phyloP scores from a whole-genome alignment of 768 basidiomycete genomes.

The Amanita jacksonii region DNA sequence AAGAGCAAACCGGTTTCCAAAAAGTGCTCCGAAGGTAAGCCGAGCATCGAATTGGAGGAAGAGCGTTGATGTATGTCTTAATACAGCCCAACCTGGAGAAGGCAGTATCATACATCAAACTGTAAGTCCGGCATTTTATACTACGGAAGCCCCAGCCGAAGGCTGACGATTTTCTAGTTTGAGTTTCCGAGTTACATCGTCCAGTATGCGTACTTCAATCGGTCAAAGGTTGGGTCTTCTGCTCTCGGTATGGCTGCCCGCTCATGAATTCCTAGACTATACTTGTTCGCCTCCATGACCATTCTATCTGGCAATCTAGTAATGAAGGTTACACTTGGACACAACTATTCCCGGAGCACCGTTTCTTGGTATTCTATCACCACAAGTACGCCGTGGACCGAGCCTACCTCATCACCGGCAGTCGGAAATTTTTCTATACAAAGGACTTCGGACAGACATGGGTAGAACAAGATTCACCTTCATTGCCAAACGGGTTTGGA shows the following conservation, averaged over 20 bases:
- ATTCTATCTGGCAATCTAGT: slow-evolving; percentile 84
- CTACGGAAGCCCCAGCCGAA: not conserved
- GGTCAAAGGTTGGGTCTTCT: slow-evolving; percentile 46
- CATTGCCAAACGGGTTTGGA: slow-evolving; percentile 70
- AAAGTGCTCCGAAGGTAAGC: slow-evolving; percentile 70
- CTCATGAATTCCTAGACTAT: slow-evolving; percentile 48
- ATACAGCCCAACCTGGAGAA: slow-evolving; percentile 64
- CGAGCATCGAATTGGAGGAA: slow-evolving; percentile 5
- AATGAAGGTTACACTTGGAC: slow-evolving; percentile 95
- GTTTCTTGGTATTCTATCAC: slow-evolving; percentile 79
- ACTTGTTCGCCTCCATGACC: slow-evolving; percentile 69
- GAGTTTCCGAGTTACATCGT: slow-evolving; percentile 54
- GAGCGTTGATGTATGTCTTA: not conserved
- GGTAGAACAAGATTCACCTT: slow-evolving; percentile 48
- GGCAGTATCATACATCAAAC: slow-evolving; percentile 71
- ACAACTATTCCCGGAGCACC: slow-evolving; percentile 46
- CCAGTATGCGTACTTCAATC: slow-evolving; percentile 80
- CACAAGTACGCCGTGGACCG: slow-evolving; percentile 73
- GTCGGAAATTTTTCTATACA: slow-evolving; percentile 60
- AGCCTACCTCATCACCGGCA: slow-evolving; percentile 81
- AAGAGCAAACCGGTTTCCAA: slow-evolving; percentile 69
- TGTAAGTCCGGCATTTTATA: slow-evolving; percentile 29
- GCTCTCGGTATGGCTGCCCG: not conserved
- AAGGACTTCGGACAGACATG: slow-evolving; percentile 74
- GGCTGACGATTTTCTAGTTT: slow-evolving; percentile 31